These are phyloP conservation scores for Naganishia randhawae DNA, from an alignment of 768 basidiomycete species.

Conservation along the genomic window DNA sequence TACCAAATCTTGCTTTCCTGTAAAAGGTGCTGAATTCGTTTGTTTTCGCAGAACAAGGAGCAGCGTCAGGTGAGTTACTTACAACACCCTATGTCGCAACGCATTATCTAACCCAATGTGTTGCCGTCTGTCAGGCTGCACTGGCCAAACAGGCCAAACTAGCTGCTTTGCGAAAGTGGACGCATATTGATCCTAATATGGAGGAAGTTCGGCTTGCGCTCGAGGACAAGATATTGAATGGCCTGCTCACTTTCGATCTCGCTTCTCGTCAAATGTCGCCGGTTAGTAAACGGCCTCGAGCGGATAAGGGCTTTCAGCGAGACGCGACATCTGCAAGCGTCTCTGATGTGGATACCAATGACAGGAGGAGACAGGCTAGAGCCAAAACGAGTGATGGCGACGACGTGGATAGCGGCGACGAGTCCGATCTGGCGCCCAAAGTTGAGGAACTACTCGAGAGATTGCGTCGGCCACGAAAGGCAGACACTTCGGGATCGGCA, in stretches of 20 bases:
- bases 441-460: conserved; percentile 1
- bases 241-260: conserved; percentile 31
- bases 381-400: neutral
- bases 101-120: neutral
- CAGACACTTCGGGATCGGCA: neutral
- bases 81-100: neutral
- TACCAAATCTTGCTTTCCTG: neutral
- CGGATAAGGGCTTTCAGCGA: too few species aligned
- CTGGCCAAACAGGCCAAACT: conserved; percentile 47
- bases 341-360: neutral
- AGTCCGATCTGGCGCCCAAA: conserved; percentile 11
- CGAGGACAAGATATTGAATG: conserved; percentile 38
- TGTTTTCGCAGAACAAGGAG: conserved; percentile 35
- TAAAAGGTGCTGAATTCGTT: conserved; percentile 4
- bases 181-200: conserved; percentile 43
- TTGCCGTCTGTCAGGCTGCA: conserved; percentile 32
- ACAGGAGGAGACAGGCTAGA: neutral
- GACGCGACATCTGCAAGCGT: too few species aligned
- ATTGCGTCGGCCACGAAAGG: neutral
- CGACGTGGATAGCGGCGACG: neutral
- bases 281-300: neutral
- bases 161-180: conserved; percentile 47
- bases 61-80: conserved; percentile 35
- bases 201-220: conserved; percentile 32
- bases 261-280: conserved; percentile 10